A percentile compares a stretch with the other conserved stretches of the same genome.
Evolutionary conservation across 805 yeast species (phyloP).

Genomic region (Yamadazyma sp.): DNA sequence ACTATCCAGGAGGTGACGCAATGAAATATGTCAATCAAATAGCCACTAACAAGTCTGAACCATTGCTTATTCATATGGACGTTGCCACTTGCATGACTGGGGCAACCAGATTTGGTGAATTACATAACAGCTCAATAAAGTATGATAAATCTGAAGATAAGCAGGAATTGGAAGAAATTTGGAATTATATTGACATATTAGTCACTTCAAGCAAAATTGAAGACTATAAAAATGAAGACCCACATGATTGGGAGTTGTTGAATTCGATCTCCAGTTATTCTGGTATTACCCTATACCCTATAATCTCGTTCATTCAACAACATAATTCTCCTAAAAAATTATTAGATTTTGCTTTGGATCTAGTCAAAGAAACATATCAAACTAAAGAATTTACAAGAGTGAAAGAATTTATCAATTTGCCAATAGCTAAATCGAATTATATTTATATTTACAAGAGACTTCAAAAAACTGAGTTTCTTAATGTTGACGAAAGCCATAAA

Average conservation of each 20-base stretch:
- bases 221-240: slow-evolving; percentile 5
- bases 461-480: slow-evolving; percentile 5
- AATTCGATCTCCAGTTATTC: slow-evolving; percentile 20
- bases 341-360: not conserved
- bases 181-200: slow-evolving; percentile 28
- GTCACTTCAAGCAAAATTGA: slow-evolving; percentile 17
- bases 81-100: slow-evolving; percentile 88
- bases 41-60: not conserved
- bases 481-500: slow-evolving; percentile 4
- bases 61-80: slow-evolving; percentile 61
- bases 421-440: slow-evolving; percentile 20
- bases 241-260: slow-evolving; percentile 22
- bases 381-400: slow-evolving; percentile 7
- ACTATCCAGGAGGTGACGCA: slow-evolving; percentile 91
- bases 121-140: slow-evolving; percentile 30
- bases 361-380: slow-evolving; percentile 2
- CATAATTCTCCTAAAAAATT: slow-evolving; percentile 6
- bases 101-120: slow-evolving; percentile 68
- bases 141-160: slow-evolving; percentile 78
- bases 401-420: slow-evolving; percentile 15
- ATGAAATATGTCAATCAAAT: slow-evolving; percentile 22
- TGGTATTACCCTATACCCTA: slow-evolving; percentile 17
- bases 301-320: slow-evolving; percentile 10
- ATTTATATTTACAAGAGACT: slow-evolving; percentile 29
- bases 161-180: slow-evolving; percentile 23